phyloP scores from a whole-genome alignment of 345 rosid species.

The Eucalyptus curtisii region DNA sequence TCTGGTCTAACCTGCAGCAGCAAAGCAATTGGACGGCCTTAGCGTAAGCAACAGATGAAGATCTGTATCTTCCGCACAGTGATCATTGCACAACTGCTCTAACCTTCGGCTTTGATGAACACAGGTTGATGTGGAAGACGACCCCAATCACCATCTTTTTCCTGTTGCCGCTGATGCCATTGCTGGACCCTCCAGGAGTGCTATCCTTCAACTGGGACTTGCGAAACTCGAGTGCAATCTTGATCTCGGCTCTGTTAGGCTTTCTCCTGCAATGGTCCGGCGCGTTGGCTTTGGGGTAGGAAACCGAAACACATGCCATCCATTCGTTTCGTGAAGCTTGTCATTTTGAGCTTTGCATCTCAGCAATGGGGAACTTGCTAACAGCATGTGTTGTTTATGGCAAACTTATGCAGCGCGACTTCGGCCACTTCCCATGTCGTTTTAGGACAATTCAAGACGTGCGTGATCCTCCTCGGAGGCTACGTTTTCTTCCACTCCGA shows the following conservation, averaged over 20 bases:
- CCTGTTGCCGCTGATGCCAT: conserved; percentile 76
- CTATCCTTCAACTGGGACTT: conserved; percentile 70
- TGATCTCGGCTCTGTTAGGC: conserved; percentile 75
- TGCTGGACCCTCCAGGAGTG: conserved; percentile 95
- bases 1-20: conserved; percentile 92
- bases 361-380: not conserved
- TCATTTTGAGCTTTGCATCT: not conserved
- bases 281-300: conserved; percentile 91
- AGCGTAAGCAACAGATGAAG: conserved; percentile 32
- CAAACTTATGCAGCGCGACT: conserved; percentile 50
- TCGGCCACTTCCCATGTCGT: conserved; percentile 95
- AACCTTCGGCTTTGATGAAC: not conserved
- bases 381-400: not conserved
- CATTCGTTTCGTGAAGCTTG: not conserved
- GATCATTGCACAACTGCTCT: not conserved
- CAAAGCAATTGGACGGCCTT: conserved; percentile 91
- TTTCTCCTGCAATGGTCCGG: conserved; percentile 97
- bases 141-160: conserved; percentile 79
- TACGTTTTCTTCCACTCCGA: conserved; percentile 58
- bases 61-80: not conserved
- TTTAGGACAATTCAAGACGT: conserved; percentile 89
- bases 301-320: not conserved
- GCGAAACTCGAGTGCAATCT: conserved; percentile 46
- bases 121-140: conserved; percentile 98
- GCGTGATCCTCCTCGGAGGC: conserved; percentile 83